These are phyloP conservation scores for Hibiscus tridactylites DNA, from an alignment of 345 rosid species.

Conservation along the genomic window DNA sequence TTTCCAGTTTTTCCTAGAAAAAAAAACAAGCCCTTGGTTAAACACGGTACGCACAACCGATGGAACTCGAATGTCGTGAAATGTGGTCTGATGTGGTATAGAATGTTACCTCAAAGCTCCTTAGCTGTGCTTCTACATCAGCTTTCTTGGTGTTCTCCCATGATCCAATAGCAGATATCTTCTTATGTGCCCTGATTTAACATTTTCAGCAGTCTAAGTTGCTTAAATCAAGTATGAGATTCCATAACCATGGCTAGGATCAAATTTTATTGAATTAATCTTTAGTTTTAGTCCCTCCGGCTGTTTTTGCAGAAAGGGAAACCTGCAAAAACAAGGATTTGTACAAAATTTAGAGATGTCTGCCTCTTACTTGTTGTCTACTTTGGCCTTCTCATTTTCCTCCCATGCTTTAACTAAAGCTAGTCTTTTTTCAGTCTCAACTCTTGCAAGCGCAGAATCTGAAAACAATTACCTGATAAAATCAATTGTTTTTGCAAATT, in stretches of 20 bases:
- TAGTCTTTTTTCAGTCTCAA: constrained; percentile 51
- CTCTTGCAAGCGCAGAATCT: constrained; percentile 39
- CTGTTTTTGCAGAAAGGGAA: background rate
- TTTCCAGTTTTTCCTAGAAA: constrained; percentile 48
- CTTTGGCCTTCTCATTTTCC: constrained; percentile 75
- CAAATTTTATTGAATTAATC: background rate
- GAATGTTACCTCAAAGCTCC: constrained; percentile 48
- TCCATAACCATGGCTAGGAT: background rate
- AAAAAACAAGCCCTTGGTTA: background rate
- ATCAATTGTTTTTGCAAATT: background rate
- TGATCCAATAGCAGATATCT: constrained; percentile 35
- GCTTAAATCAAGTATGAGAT: background rate
- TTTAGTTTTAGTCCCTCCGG: background rate
- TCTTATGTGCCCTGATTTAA: constrained; percentile 44
- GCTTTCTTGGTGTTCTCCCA: constrained; percentile 68
- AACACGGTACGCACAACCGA: background rate
- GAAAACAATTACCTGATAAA: background rate
- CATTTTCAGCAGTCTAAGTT: background rate
- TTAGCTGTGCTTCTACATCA: constrained; percentile 40
- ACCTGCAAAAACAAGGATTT: background rate
- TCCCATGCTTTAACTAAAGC: constrained; percentile 78
- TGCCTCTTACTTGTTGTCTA: constrained; percentile 58
- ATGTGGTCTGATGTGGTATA: background rate
- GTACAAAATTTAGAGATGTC: background rate
- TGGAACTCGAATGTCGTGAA: background rate